phyloP scores from a whole-genome alignment of 371 early-diverging fungal species.

The Mucor piriformis region DNA sequence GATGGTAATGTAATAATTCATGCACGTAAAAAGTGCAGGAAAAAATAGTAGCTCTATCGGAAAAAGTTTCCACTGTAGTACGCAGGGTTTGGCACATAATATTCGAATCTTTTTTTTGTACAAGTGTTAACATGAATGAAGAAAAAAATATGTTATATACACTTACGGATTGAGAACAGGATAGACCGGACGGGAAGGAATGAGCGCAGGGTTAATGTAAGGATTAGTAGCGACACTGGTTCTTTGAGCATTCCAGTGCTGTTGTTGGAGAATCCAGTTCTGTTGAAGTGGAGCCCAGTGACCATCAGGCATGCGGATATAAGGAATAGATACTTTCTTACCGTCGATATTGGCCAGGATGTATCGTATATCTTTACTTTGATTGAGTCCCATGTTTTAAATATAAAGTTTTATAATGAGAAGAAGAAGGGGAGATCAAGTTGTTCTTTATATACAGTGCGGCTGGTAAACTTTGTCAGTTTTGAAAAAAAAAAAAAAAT shows the following conservation, averaged over 20 bases:
- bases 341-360: slow-evolving; percentile 9
- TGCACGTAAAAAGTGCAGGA: background rate
- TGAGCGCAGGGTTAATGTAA: background rate
- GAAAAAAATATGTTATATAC: too few relatives aligned
- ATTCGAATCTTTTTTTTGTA: background rate
- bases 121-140: background rate
- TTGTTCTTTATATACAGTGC: too few relatives aligned
- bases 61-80: slow-evolving; percentile 1
- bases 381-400: slow-evolving; percentile 17
- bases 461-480: too few relatives aligned
- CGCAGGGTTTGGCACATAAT: slow-evolving; percentile 3
- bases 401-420: background rate
- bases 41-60: background rate
- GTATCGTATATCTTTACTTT: slow-evolving; percentile 20
- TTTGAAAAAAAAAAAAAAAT: too few relatives aligned
- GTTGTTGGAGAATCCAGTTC: background rate
- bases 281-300: slow-evolving; percentile 17
- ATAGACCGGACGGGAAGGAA: background rate
- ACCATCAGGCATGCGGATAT: slow-evolving; percentile 13
- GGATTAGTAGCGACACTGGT: background rate
- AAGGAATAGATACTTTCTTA: slow-evolving; percentile 9
- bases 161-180: background rate
- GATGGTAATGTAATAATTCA: too few relatives aligned
- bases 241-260: slow-evolving; percentile 7
- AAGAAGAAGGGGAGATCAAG: slow-evolving; percentile 1